Percentiles rank a stretch among this genome's conserved stretches.
Evolutionary conservation across 176 grass and related monocot genomes (phyloP).

Genomic region (Metroxylon sagu): DNA sequence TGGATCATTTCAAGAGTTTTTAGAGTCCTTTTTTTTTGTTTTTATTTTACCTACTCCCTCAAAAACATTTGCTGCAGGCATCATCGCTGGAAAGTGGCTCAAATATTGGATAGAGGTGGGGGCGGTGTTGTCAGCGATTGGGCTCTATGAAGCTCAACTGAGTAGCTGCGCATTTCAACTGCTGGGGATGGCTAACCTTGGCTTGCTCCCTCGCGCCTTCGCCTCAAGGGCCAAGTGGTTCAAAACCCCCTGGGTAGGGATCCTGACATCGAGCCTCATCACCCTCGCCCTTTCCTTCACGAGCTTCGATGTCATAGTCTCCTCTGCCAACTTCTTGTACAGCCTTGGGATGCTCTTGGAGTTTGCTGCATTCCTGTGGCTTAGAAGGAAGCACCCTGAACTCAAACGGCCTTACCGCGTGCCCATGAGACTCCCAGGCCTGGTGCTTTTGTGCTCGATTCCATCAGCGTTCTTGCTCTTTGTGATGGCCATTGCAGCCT

Average conservation of each 20-base stretch:
- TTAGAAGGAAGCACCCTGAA: constrained; percentile 35
- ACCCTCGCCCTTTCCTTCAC: constrained; percentile 69
- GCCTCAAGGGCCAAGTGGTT: constrained; percentile 34
- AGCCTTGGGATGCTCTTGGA: constrained; percentile 89
- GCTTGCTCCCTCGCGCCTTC: constrained; percentile 56
- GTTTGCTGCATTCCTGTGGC: constrained; percentile 73
- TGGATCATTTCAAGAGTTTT: too few species aligned
- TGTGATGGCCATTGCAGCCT: constrained; percentile 75
- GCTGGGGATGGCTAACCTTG: constrained; percentile 84
- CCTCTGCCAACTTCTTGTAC: constrained; percentile 90
- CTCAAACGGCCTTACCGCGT: constrained; percentile 51
- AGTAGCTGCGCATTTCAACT: constrained; percentile 82
- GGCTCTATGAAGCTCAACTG: constrained; percentile 73
- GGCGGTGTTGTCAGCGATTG: constrained; percentile 75
- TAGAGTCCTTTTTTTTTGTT: too few species aligned
- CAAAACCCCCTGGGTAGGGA: constrained; percentile 72
- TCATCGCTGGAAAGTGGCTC: constrained; percentile 63
- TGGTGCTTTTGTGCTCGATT: constrained; percentile 43
- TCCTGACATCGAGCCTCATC: constrained; percentile 50
- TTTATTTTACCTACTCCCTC: too few species aligned
- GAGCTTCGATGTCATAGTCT: constrained; percentile 70
- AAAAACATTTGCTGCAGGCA: constrained; percentile 27
- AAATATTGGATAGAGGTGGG: constrained; percentile 90
- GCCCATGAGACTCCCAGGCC: constrained; percentile 20
- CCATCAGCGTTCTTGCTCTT: constrained; percentile 72